Conservation (phyloP, 805 yeast genomes). For the Kregervanrija pseudodelftensis region DNA sequence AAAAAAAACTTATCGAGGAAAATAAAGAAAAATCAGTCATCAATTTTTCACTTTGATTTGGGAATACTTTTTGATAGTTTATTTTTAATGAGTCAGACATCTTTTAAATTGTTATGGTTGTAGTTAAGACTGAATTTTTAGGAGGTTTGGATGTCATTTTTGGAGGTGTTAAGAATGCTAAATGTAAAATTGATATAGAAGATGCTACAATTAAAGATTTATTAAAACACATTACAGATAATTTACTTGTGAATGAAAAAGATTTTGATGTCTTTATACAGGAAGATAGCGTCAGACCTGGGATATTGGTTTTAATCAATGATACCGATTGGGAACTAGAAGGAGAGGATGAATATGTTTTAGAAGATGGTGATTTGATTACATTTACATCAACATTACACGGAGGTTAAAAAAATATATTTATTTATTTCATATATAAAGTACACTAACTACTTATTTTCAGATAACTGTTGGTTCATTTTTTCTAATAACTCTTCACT, state of each 20-base stretch:
- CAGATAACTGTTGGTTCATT: constrained; percentile 33
- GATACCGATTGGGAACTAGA: constrained; percentile 97
- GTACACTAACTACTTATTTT: neutral
- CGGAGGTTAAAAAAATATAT: constrained; percentile 56
- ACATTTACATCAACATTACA: constrained; percentile 91
- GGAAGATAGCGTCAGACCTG: constrained; percentile 81
- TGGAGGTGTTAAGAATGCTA: constrained; percentile 46
- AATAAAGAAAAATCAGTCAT: neutral
- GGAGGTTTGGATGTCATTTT: constrained; percentile 88
- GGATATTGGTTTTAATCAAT: constrained; percentile 82
- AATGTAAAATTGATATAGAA: constrained; percentile 35
- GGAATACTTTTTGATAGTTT: neutral
- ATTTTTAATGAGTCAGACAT: neutral
- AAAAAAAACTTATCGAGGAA: neutral
- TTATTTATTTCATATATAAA: neutral
- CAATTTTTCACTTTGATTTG: neutral
- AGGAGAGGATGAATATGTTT: constrained; percentile 75
- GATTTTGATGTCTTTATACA: constrained; percentile 73
- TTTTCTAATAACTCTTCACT: constrained; percentile 36
- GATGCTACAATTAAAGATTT: constrained; percentile 40
- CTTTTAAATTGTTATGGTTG: constrained; percentile 18
- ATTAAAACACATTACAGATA: constrained; percentile 44
- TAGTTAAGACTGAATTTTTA: constrained; percentile 36
- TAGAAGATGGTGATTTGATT: constrained; percentile 69
- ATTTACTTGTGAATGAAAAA: constrained; percentile 50